A percentile compares a stretch with the other conserved stretches of the same genome.
phyloP scores from a whole-genome alignment of 306 rosid species.

The Cucurbita maxima region DNA sequence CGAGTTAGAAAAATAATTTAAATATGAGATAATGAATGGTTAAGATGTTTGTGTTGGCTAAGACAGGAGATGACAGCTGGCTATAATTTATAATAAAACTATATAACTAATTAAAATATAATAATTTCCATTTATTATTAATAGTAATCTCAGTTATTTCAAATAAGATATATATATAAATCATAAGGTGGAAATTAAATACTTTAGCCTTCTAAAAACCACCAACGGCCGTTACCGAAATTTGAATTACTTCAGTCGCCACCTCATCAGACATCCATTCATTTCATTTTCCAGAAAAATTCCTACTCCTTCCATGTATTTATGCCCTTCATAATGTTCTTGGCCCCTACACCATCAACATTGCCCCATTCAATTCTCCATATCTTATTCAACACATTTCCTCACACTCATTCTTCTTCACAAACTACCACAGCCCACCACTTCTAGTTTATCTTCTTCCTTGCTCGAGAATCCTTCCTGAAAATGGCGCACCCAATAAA shows the following conservation, averaged over 20 bases:
- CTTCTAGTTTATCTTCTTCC: neutral
- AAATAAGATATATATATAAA: too few species aligned
- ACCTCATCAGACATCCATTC: neutral
- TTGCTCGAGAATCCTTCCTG: neutral
- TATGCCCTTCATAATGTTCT: neutral
- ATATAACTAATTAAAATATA: too few species aligned
- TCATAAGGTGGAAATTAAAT: too few species aligned
- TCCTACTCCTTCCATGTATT: neutral
- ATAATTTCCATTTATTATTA: too few species aligned
- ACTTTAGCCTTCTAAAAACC: too few species aligned
- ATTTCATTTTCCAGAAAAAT: neutral
- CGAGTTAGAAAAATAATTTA: neutral
- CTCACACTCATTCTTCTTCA: neutral
- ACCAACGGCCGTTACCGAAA: too few species aligned
- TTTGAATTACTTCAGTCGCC: neutral
- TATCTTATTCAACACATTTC: neutral
- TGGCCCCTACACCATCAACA: neutral
- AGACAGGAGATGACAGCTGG: neutral
- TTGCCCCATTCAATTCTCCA: neutral
- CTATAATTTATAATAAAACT: too few species aligned
- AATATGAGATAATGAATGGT: neutral
- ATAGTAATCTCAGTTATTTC: too few species aligned
- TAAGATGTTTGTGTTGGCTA: neutral
- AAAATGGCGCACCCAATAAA: constrained; percentile 8
- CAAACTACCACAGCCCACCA: neutral